These are phyloP conservation scores for Colletotrichum sp. DNA, from an alignment of 2,329 filamentous ascomycete species.

Conservation along the genomic window DNA sequence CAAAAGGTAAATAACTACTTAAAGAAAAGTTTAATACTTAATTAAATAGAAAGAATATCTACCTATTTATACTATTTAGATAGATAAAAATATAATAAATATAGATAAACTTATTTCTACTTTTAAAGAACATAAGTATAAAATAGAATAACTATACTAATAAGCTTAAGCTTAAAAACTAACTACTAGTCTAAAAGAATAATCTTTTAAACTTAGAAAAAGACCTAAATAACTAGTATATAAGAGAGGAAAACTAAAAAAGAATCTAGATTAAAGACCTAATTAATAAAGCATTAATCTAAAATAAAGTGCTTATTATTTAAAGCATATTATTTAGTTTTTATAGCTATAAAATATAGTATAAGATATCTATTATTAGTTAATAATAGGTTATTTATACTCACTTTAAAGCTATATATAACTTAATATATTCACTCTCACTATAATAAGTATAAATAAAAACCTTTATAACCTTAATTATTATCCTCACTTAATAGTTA, in stretches of 20 bases:
- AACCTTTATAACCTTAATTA: not conserved
- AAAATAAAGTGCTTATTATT: not conserved
- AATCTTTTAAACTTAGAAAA: too few relatives aligned
- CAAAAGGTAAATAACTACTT: not conserved
- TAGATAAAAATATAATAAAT: too few relatives aligned
- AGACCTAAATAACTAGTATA: too few relatives aligned
- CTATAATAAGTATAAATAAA: not conserved
- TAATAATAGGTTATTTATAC: not conserved
- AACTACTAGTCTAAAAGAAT: too few relatives aligned
- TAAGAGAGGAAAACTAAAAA: too few relatives aligned
- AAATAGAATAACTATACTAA: too few relatives aligned
- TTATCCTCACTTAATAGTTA: not conserved
- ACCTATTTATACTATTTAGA: too few relatives aligned
- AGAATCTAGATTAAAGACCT: too few relatives aligned
- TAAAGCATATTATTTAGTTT: not conserved
- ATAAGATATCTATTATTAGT: not conserved
- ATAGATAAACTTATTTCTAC: too few relatives aligned
- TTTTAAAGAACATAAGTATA: too few relatives aligned
- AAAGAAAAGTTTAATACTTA: not conserved
- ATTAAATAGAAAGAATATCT: too few relatives aligned
- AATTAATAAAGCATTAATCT: not conserved
- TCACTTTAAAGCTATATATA: not conserved
- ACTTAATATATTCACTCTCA: not conserved
- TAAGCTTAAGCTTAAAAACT: too few relatives aligned
- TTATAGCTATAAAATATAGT: not conserved